A percentile compares a stretch with the other conserved stretches of the same genome.
These are phyloP conservation scores for Aspergillus funiculosus DNA, from an alignment of 495 filamentous ascomycete genomes.

Conservation along the genomic window DNA sequence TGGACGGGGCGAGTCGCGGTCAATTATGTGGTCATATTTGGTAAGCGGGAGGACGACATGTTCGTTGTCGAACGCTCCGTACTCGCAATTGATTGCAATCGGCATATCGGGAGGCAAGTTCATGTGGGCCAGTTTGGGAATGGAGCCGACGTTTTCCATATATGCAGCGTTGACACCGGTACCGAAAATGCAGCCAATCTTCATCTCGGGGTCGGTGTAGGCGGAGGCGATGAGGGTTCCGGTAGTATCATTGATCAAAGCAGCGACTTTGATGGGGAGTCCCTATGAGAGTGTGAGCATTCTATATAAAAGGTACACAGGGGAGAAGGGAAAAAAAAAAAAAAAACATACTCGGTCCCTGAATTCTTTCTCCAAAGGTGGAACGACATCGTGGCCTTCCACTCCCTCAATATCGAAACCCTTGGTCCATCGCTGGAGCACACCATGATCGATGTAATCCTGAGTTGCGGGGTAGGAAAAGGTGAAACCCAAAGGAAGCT, in stretches of 20 bases:
- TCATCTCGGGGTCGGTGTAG: constrained; percentile 87
- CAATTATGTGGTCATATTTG: constrained; percentile 74
- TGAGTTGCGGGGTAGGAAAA: constrained; percentile 98
- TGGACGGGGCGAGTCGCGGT: constrained; percentile 87
- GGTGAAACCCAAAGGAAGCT: constrained; percentile 86
- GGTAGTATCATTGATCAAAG: constrained; percentile 95
- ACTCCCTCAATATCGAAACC: constrained; percentile 97
- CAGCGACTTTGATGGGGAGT: constrained; percentile 87
- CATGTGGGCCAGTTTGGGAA: constrained; percentile 91
- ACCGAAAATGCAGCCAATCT: constrained; percentile 96
- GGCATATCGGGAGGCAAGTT: constrained; percentile 84
- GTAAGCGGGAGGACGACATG: constrained; percentile 86
- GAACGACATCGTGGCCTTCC: constrained; percentile 91
- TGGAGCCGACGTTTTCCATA: constrained; percentile 86
- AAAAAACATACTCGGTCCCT: constrained; percentile 66
- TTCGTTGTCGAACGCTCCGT: constrained; percentile 98
- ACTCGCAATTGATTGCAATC: constrained; percentile 99
- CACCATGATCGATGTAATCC: constrained; percentile 91
- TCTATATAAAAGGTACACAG: background rate
- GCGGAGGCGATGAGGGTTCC: constrained; percentile 97
- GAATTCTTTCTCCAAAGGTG: constrained; percentile 81
- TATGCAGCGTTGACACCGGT: constrained; percentile 98
- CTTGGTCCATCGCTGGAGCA: constrained; percentile 97
- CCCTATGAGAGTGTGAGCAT: constrained; percentile 43
- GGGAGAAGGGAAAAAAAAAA: too few species aligned